Percentiles rank a stretch among this genome's conserved stretches.
Evolutionary conservation across 2,329 filamentous ascomycete genomes (phyloP).

Genomic region (Sclerotinia trifoliorum): DNA sequence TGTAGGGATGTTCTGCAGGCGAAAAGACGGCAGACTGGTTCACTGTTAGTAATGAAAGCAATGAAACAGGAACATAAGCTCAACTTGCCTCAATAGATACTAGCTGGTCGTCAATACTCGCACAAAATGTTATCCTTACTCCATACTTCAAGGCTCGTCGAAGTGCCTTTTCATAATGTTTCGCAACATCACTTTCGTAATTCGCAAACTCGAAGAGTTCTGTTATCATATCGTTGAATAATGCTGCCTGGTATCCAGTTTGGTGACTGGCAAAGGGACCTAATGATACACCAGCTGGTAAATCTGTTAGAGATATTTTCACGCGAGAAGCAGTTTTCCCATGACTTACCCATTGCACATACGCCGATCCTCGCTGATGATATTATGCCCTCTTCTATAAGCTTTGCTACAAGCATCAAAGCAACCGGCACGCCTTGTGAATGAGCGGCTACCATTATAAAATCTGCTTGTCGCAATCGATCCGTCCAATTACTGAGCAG

Average conservation of each 20-base stretch:
- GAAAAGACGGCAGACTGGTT: slow-evolving; percentile 77
- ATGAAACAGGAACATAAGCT: not conserved
- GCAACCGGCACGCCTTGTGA: slow-evolving; percentile 94
- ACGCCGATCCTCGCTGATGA: slow-evolving; percentile 75
- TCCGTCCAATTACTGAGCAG: slow-evolving; percentile 93
- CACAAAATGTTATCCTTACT: slow-evolving; percentile 80
- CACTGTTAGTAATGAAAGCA: slow-evolving; percentile 32
- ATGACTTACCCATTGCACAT: slow-evolving; percentile 65
- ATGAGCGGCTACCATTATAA: slow-evolving; percentile 89
- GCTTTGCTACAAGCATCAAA: slow-evolving; percentile 86
- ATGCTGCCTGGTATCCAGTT: slow-evolving; percentile 38
- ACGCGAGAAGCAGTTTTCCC: not conserved
- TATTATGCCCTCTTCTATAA: slow-evolving; percentile 87
- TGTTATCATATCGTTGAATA: slow-evolving; percentile 86
- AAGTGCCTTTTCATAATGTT: slow-evolving; percentile 74
- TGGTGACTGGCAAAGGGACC: slow-evolving; percentile 69
- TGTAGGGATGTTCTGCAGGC: slow-evolving; percentile 83
- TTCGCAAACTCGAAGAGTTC: slow-evolving; percentile 94
- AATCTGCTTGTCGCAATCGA: slow-evolving; percentile 80
- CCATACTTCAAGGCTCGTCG: slow-evolving; percentile 74
- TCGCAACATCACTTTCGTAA: slow-evolving; percentile 76
- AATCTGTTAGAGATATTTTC: slow-evolving; percentile 2
- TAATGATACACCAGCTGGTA: slow-evolving; percentile 83
- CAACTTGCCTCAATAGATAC: slow-evolving; percentile 80
- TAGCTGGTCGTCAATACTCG: slow-evolving; percentile 95